These are phyloP conservation scores for Halenospora varia DNA, from an alignment of 495 filamentous ascomycete species.

Conservation along the genomic window DNA sequence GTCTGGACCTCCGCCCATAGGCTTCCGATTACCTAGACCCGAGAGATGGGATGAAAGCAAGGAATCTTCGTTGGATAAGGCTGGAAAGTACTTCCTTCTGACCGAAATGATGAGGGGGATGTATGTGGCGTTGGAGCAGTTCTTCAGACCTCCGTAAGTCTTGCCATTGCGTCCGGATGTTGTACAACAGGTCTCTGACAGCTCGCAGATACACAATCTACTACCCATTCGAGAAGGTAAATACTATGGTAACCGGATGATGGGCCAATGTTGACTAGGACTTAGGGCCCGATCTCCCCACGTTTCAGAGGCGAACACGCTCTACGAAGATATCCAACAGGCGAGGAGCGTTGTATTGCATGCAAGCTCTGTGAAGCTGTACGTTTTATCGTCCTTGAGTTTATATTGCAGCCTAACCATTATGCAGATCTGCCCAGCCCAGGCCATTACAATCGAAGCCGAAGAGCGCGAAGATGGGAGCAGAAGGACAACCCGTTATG, in stretches of 20 bases:
- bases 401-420: background rate
- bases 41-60: slow-evolving; percentile 67
- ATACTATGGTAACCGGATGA: slow-evolving; percentile 2
- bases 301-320: slow-evolving; percentile 98
- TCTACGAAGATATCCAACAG: slow-evolving; percentile 89
- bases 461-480: slow-evolving; percentile 96
- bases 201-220: slow-evolving; percentile 83
- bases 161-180: slow-evolving; percentile 13
- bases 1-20: slow-evolving; percentile 67
- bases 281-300: slow-evolving; percentile 85
- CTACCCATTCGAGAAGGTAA: slow-evolving; percentile 94
- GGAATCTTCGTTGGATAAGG: slow-evolving; percentile 71
- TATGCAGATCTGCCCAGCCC: slow-evolving; percentile 78
- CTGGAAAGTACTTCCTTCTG: slow-evolving; percentile 89
- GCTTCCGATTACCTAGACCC: slow-evolving; percentile 67
- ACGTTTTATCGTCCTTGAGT: slow-evolving; percentile 25
- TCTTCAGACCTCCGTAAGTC: slow-evolving; percentile 93
- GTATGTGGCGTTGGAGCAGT: slow-evolving; percentile 97
- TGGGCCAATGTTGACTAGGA: slow-evolving; percentile 11
- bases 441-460: slow-evolving; percentile 97
- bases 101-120: slow-evolving; percentile 95
- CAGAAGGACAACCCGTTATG: slow-evolving; percentile 91
- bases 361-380: slow-evolving; percentile 98
- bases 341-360: slow-evolving; percentile 97
- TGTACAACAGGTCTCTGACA: slow-evolving; percentile 5